These are phyloP conservation scores for Solanum chaucha DNA, from an alignment of 257 asterid species.

Conservation along the genomic window DNA sequence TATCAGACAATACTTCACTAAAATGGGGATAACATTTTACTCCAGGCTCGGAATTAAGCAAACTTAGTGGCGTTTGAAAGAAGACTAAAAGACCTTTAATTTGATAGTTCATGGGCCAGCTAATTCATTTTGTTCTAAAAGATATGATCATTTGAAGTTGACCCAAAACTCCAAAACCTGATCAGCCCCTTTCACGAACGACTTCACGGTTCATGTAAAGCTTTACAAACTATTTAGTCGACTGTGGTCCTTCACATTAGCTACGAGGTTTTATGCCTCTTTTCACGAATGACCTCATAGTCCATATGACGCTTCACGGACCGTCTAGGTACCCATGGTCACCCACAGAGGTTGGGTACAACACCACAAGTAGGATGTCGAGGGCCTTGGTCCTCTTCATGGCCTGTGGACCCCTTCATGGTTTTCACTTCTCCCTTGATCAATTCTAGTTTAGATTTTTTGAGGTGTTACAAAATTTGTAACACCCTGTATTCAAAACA, in stretches of 20 bases:
- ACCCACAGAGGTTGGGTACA: background rate
- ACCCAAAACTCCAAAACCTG: too few relatives aligned
- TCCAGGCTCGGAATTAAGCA: fast-evolving
- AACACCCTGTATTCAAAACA: too few relatives aligned
- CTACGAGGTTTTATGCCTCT: background rate
- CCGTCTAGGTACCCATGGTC: background rate
- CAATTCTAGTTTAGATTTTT: background rate
- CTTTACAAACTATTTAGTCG: background rate
- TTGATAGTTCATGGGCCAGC: background rate
- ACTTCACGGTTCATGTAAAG: too few relatives aligned
- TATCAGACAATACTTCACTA: background rate
- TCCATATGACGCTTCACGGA: too few relatives aligned
- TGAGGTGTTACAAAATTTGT: too few relatives aligned
- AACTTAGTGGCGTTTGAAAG: background rate
- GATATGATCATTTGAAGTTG: background rate
- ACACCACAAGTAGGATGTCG: background rate
- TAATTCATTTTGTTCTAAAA: too few relatives aligned
- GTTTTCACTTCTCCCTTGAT: background rate
- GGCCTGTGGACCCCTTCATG: background rate
- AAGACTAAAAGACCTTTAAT: background rate
- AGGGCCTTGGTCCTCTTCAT: background rate
- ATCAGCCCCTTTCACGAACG: background rate
- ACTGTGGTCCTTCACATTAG: background rate
- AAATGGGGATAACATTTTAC: background rate
- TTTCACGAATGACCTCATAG: background rate